A percentile compares a stretch with the other conserved stretches of the same genome.
Evolutionary conservation across 2,329 filamentous ascomycete species (phyloP).

Genomic region (Xylaria sp.): DNA sequence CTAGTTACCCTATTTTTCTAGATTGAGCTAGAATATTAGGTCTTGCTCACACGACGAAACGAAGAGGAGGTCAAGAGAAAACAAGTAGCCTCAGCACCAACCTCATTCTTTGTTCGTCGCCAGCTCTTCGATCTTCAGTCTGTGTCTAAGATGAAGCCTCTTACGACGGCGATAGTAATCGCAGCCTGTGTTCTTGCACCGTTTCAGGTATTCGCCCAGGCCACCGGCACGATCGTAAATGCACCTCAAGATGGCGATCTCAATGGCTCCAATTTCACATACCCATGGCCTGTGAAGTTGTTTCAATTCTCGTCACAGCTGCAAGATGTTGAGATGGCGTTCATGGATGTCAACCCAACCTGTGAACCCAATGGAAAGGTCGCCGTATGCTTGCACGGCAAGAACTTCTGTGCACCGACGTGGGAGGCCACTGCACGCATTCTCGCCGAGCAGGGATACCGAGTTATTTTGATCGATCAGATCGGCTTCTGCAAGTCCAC

Average conservation of each 20-base stretch:
- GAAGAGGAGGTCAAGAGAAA: background rate
- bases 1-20: background rate
- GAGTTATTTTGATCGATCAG: constrained; percentile 64
- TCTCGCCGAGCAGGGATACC: constrained; percentile 57
- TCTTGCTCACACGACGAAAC: constrained; percentile 7
- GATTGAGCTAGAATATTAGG: constrained; percentile 8
- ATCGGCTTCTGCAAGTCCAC: constrained; percentile 68
- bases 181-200: constrained; percentile 30
- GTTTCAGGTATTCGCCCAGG: constrained; percentile 31
- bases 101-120: constrained; percentile 6
- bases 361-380: constrained; percentile 52
- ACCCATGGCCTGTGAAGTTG: constrained; percentile 61
- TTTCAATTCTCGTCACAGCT: constrained; percentile 60
- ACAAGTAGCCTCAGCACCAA: constrained; percentile 11
- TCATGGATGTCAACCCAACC: constrained; percentile 61
- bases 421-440: constrained; percentile 60
- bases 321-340: constrained; percentile 63
- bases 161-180: constrained; percentile 43
- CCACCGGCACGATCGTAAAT: constrained; percentile 46
- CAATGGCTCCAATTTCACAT: constrained; percentile 63
- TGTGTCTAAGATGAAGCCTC: constrained; percentile 19
- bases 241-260: constrained; percentile 55
- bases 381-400: constrained; percentile 63
- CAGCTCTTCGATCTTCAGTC: constrained; percentile 12
- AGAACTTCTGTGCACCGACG: constrained; percentile 66